A percentile compares a stretch with the other conserved stretches of the same genome.
Conservation (phyloP, 345 rosid species). For the Gynandropsis gynandra region DNA sequence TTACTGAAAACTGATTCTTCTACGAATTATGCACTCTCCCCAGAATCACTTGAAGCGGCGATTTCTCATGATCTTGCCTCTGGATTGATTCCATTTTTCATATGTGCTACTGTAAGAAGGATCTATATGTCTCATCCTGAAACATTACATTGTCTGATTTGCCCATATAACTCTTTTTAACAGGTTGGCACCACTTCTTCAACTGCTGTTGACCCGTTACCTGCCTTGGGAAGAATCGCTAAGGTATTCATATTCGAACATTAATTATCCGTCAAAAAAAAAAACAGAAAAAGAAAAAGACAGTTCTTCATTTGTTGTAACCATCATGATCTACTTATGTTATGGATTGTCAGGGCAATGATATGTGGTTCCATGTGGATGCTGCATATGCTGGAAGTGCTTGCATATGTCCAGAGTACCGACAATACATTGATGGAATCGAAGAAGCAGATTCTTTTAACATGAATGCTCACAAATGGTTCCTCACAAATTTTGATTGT, state of each 20-base stretch:
- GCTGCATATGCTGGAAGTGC: slow-evolving; percentile 97
- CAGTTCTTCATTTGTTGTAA: not conserved
- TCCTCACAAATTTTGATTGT: slow-evolving; percentile 83
- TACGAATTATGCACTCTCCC: slow-evolving; percentile 59
- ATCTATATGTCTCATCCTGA: not conserved
- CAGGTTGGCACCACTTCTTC: slow-evolving; percentile 93
- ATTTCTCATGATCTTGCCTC: slow-evolving; percentile 55
- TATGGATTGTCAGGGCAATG: slow-evolving; percentile 43
- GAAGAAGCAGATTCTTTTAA: slow-evolving; percentile 89
- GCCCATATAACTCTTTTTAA: slow-evolving; percentile 1
- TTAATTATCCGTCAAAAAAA: not conserved
- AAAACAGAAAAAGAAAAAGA: not conserved
- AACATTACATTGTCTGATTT: not conserved
- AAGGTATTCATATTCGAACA: slow-evolving; percentile 36
- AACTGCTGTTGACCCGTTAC: slow-evolving; percentile 75
- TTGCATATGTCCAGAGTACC: slow-evolving; percentile 81
- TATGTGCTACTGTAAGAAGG: slow-evolving; percentile 69
- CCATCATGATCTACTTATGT: not conserved
- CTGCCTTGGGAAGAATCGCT: slow-evolving; percentile 55
- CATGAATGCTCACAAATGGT: slow-evolving; percentile 94
- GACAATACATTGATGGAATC: slow-evolving; percentile 65
- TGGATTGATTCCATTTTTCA: slow-evolving; percentile 74
- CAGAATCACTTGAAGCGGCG: slow-evolving; percentile 47
- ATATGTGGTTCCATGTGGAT: slow-evolving; percentile 83
- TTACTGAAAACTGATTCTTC: slow-evolving; percentile 55